Base-by-base conservation (phyloP, 345 rosid genomes). In the Lumnitzera littorea region DNA sequence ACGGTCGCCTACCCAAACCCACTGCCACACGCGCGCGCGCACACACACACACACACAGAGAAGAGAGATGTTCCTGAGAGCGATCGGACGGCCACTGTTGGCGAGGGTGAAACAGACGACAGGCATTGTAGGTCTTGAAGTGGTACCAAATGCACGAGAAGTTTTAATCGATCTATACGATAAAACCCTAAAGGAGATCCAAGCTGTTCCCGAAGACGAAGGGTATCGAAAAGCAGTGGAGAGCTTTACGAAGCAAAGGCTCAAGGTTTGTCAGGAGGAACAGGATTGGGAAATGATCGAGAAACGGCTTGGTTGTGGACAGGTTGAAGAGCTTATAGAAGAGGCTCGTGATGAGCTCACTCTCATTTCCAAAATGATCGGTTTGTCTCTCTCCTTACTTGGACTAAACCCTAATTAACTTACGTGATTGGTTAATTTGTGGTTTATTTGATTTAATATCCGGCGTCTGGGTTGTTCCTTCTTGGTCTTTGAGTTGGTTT, bases 211-310 rank as follows among this genome's bases (percentile, higher is more conserved):
- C 48, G 84, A 85, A 67, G 99, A 86, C 51, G 96, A 95, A 67
- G 97, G 97, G 12, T 95, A 95, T 83, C 85, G 98, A 41, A 91
- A 91, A 83, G 87, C 95, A 0, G 98, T 95, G 50, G 96, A 95
- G 79, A 74, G 81, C 55, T 95, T 95, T 78, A 95, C 98, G 48
- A 73, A 66, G 17, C 95, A 88, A 51, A 87, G 96, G 69, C 76
- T 95, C 16, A 74, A 76, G 71, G 91, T 79, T 0, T 95, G 96
- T 61, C 75, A 73, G 56, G 96, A 88, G 68, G 96, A 91, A 67
- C 83, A 75, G 55, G 94, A 91, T 50, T 95, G 95, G 95, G 99
- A 91, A 76, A 55, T 25, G 66, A 91, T 95, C 64, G 96, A 91
- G 87, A 82, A 88, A 58, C 80, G 81, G 41, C 75, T 95, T 17